Percentiles rank a stretch among this genome's conserved stretches.
phyloP scores from a whole-genome alignment of 306 rosid species.

The Casuarina cunninghamiana region DNA sequence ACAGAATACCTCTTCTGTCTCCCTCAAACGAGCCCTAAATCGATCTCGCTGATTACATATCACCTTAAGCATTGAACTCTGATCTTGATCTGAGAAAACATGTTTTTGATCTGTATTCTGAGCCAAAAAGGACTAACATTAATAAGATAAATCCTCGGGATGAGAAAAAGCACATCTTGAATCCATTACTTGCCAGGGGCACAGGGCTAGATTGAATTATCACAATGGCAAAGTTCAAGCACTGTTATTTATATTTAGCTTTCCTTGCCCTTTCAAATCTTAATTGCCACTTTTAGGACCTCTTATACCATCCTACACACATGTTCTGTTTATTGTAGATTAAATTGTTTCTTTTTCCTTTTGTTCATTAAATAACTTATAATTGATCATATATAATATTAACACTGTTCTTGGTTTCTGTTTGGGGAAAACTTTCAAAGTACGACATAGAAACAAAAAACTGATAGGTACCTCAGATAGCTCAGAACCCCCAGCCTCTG shows the following conservation, averaged over 20 bases:
- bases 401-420: constrained; percentile 7
- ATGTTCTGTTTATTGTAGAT: background rate
- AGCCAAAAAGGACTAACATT: constrained; percentile 29
- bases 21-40: constrained; percentile 86
- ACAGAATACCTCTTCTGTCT: constrained; percentile 82
- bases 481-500: constrained; percentile 74
- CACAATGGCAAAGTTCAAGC: background rate
- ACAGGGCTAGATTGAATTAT: background rate
- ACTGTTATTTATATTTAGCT: background rate
- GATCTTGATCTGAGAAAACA: constrained; percentile 68
- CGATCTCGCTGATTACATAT: constrained; percentile 95
- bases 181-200: background rate
- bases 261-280: background rate
- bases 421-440: constrained; percentile 18
- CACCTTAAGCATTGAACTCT: constrained; percentile 98
- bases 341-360: no score
- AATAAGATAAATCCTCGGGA: constrained; percentile 28
- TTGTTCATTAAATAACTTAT: background rate
- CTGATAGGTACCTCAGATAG: constrained; percentile 66
- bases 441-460: constrained; percentile 15
- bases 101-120: constrained; percentile 75
- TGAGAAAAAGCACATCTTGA: constrained; percentile 1
- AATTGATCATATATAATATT: background rate
- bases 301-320: background rate
- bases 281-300: background rate